Conservation (phyloP, 1,284 basidiomycete species). For the Papiliotrema nemorosa region DNA sequence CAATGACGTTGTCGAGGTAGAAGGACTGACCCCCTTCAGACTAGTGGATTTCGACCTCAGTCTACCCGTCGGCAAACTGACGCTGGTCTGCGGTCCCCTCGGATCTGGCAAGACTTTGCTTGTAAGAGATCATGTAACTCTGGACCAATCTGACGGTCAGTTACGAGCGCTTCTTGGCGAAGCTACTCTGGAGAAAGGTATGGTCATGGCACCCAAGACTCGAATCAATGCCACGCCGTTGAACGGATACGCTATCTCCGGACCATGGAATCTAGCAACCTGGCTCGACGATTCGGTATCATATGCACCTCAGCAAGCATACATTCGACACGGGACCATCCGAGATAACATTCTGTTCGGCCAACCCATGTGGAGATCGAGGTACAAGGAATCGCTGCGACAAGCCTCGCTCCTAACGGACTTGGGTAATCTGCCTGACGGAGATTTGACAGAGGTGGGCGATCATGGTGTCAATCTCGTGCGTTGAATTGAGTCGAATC, state of each 20-base stretch:
- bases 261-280: slow-evolving; percentile 23
- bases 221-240: slow-evolving; percentile 27
- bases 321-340: slow-evolving; percentile 47
- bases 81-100: slow-evolving; percentile 45
- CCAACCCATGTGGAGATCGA: slow-evolving; percentile 42
- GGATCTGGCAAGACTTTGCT: slow-evolving; percentile 48
- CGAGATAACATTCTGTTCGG: slow-evolving; percentile 49
- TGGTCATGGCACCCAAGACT: slow-evolving; percentile 28
- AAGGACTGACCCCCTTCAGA: slow-evolving; percentile 17
- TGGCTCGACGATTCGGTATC: slow-evolving; percentile 43
- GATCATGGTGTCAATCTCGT: slow-evolving; percentile 69
- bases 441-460: slow-evolving; percentile 68
- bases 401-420: slow-evolving; percentile 43
- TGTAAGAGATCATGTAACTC: slow-evolving; percentile 19
- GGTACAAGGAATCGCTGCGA: slow-evolving; percentile 42
- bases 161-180: slow-evolving; percentile 45
- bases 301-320: slow-evolving; percentile 46
- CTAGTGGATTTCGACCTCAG: slow-evolving; percentile 29
- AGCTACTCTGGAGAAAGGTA: slow-evolving; percentile 23
- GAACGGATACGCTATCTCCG: slow-evolving; percentile 10
- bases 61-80: slow-evolving; percentile 34
- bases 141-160: slow-evolving; percentile 15
- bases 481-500: slow-evolving; percentile 1
- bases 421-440: slow-evolving; percentile 39
- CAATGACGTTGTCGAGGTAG: neutral